Conservation (phyloP, 192 early-diverging fungal genomes). For the Coemansia brasiliensis region DNA sequence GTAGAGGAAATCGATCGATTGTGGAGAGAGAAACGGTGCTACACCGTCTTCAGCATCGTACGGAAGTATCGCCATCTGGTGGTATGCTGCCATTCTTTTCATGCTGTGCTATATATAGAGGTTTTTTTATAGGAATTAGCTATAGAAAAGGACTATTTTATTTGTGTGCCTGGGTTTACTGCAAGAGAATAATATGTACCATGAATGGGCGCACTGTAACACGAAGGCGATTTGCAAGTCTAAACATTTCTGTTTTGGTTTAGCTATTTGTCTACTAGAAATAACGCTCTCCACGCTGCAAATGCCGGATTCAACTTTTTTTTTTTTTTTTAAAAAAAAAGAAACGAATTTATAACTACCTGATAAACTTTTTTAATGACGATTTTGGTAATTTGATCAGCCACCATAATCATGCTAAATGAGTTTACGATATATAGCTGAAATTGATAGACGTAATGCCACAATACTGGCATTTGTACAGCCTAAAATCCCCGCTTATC, state of each 20-base stretch:
- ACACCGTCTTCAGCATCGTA: slow-evolving; percentile 36
- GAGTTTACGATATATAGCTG: background rate
- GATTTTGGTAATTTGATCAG: slow-evolving; percentile 12
- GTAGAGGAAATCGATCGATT: slow-evolving; percentile 47
- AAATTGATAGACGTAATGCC: background rate
- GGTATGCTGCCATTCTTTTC: slow-evolving; percentile 12
- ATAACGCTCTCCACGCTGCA: background rate
- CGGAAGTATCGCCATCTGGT: slow-evolving; percentile 37
- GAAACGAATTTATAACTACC: background rate
- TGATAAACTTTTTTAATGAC: background rate
- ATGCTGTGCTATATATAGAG: background rate
- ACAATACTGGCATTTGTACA: too few relatives aligned
- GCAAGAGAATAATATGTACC: slow-evolving; percentile 23
- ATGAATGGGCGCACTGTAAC: slow-evolving; percentile 24
- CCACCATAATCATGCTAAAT: background rate
- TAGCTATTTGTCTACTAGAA: background rate
- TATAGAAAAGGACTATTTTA: background rate
- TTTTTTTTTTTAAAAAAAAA: too few relatives aligned
- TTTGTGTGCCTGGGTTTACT: background rate
- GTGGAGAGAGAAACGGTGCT: slow-evolving; percentile 38
- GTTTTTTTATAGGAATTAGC: background rate
- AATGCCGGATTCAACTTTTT: background rate
- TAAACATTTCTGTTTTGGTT: slow-evolving; percentile 25
- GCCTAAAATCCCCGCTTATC: too few relatives aligned
- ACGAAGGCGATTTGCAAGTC: slow-evolving; percentile 27